phyloP scores from a whole-genome alignment of 2,329 filamentous ascomycete species.

The Xylaria sp. region DNA sequence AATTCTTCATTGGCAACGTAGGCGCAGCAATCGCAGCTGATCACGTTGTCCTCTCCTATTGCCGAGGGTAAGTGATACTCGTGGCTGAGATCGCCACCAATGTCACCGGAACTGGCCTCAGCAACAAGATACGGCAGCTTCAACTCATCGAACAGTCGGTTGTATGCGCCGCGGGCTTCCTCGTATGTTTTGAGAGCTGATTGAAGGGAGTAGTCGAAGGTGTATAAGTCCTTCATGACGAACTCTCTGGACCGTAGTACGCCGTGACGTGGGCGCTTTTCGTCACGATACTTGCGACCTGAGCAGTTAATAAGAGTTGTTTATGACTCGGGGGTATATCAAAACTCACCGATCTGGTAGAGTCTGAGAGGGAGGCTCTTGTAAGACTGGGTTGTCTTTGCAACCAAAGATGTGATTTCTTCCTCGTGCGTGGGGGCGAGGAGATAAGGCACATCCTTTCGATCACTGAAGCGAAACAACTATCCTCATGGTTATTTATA shows the following conservation, averaged over 20 bases:
- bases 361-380: slow-evolving; percentile 79
- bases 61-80: slow-evolving; percentile 82
- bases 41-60: slow-evolving; percentile 79
- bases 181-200: slow-evolving; percentile 77
- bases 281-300: slow-evolving; percentile 93
- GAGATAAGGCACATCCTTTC: slow-evolving; percentile 68
- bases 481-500: slow-evolving; percentile 36
- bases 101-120: slow-evolving; percentile 89
- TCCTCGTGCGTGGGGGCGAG: slow-evolving; percentile 94
- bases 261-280: slow-evolving; percentile 81
- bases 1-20: slow-evolving; percentile 86
- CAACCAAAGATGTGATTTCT: slow-evolving; percentile 82
- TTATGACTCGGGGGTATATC: neutral
- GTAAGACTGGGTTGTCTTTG: slow-evolving; percentile 69
- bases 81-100: slow-evolving; percentile 88
- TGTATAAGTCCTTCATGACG: slow-evolving; percentile 97
- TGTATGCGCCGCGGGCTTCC: slow-evolving; percentile 68
- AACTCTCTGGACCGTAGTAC: slow-evolving; percentile 86
- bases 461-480: slow-evolving; percentile 76
- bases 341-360: slow-evolving; percentile 73
- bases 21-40: slow-evolving; percentile 67
- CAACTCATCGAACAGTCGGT: slow-evolving; percentile 71
- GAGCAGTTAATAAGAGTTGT: slow-evolving; percentile 6
- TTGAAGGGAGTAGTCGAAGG: slow-evolving; percentile 67
- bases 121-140: slow-evolving; percentile 80